Evolutionary conservation across 139 green algal genomes (phyloP).

Genomic region (Edaphochlamys debaryana): DNA sequence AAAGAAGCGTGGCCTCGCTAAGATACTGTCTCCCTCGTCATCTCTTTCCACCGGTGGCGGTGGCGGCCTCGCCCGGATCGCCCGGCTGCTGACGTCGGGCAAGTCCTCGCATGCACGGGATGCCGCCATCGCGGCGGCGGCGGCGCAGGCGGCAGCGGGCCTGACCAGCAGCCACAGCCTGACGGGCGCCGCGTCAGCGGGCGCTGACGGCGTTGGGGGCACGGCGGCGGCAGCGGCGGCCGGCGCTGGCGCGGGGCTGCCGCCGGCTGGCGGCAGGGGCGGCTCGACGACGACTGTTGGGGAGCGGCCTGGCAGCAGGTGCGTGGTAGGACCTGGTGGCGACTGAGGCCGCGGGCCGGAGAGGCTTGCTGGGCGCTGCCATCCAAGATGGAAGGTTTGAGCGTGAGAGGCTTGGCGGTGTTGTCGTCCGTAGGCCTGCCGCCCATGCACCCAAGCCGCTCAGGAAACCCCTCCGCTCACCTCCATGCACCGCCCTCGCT

Average conservation of each 20-base stretch:
- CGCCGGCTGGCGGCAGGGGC: no score
- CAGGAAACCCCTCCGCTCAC: no score
- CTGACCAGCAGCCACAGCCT: not conserved
- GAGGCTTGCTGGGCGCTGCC: not conserved
- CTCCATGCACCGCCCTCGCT: no score
- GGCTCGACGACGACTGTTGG: not conserved
- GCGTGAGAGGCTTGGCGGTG: not conserved
- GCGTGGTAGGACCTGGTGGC: not conserved
- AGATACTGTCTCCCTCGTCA: no score
- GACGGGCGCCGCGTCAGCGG: not conserved
- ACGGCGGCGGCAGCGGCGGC: not conserved
- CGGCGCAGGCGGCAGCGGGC: not conserved
- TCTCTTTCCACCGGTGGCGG: no score
- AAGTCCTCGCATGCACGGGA: not conserved
- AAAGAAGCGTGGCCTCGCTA: no score
- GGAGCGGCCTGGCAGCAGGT: not conserved
- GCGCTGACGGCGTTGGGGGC: not conserved
- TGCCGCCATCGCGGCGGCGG: not conserved
- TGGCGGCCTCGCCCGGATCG: slow-evolving; percentile 2
- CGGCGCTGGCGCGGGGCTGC: no score
- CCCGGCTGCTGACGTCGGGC: not conserved
- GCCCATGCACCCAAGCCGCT: no score
- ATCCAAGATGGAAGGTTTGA: no score
- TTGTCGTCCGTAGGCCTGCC: no score
- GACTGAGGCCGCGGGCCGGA: not conserved